Conservation (phyloP, 2,329 filamentous ascomycete genomes). For the Cryoendolithus antarcticus region DNA sequence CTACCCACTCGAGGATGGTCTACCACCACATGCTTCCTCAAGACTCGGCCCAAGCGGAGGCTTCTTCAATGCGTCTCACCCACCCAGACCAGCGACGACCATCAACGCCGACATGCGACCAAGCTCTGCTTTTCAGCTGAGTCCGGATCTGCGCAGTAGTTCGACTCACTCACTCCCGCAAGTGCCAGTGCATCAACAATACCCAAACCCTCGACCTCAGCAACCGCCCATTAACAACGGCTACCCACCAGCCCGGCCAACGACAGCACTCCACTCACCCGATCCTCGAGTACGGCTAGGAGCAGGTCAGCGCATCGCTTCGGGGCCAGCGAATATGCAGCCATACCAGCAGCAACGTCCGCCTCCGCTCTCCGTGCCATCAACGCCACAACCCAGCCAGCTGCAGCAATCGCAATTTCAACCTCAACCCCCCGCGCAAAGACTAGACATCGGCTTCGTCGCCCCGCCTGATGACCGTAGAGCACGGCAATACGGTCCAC, state of each 20-base stretch:
- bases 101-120: conserved; percentile 40
- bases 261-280: conserved; percentile 5
- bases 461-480: conserved; percentile 33
- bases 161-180: conserved; percentile 14
- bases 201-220: conserved; percentile 8
- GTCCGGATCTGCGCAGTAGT: conserved; percentile 27
- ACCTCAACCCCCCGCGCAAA: conserved; percentile 9
- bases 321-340: conserved; percentile 14
- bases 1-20: conserved; percentile 57
- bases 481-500: conserved; percentile 9
- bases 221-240: conserved; percentile 5
- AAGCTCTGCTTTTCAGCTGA: conserved; percentile 39
- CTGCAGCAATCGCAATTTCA: conserved; percentile 9
- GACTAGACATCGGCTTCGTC: conserved; percentile 29
- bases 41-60: conserved; percentile 18
- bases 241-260: conserved; percentile 1
- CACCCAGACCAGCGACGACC: conserved; percentile 25
- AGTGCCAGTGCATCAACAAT: conserved; percentile 5
- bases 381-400: no score
- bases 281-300: conserved; percentile 12
- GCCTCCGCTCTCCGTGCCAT: conserved; percentile 3
- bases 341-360: conserved; percentile 9
- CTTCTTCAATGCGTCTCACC: conserved; percentile 24
- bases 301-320: conserved; percentile 19
- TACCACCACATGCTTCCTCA: conserved; percentile 22